A percentile compares a stretch with the other conserved stretches of the same genome.
Conservation (phyloP, 345 rosid species). For the Populus ilicifolia region DNA sequence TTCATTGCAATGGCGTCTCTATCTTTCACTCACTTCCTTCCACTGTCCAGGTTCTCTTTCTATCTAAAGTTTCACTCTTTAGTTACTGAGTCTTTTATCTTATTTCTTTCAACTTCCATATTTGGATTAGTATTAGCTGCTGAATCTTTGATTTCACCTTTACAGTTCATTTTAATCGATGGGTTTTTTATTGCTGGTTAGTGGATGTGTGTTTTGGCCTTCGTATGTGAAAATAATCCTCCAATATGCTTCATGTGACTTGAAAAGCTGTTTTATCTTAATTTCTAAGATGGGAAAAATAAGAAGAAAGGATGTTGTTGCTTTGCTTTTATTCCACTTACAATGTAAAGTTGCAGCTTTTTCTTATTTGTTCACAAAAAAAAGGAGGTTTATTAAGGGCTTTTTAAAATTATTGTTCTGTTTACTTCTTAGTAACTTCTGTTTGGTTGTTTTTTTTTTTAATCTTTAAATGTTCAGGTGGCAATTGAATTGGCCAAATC, state of each 20-base stretch:
- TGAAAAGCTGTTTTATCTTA: not conserved
- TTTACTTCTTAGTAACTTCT: not conserved
- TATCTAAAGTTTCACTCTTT: slow-evolving; percentile 13
- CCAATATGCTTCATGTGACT: not conserved
- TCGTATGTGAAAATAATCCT: not conserved
- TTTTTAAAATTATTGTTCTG: not conserved
- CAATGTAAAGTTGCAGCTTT: too few species aligned
- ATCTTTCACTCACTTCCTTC: slow-evolving; percentile 51
- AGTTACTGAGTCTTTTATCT: slow-evolving; percentile 1
- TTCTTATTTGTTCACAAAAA: not conserved
- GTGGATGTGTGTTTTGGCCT: not conserved
- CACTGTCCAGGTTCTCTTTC: slow-evolving; percentile 56
- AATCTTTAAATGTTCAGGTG: slow-evolving; percentile 38
- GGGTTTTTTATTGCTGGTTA: not conserved
- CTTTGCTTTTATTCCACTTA: too few species aligned
- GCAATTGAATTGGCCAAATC: slow-evolving; percentile 35
- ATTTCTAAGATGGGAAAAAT: not conserved
- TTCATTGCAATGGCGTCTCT: slow-evolving; percentile 51
- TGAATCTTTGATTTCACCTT: not conserved
- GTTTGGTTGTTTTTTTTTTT: not conserved
- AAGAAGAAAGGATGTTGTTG: too few species aligned
- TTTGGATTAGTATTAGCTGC: not conserved
- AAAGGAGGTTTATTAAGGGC: not conserved
- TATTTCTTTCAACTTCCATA: not conserved
- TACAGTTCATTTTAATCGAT: not conserved